Evolutionary conservation across 306 rosid species (phyloP).

Genomic region (Senna siamea): DNA sequence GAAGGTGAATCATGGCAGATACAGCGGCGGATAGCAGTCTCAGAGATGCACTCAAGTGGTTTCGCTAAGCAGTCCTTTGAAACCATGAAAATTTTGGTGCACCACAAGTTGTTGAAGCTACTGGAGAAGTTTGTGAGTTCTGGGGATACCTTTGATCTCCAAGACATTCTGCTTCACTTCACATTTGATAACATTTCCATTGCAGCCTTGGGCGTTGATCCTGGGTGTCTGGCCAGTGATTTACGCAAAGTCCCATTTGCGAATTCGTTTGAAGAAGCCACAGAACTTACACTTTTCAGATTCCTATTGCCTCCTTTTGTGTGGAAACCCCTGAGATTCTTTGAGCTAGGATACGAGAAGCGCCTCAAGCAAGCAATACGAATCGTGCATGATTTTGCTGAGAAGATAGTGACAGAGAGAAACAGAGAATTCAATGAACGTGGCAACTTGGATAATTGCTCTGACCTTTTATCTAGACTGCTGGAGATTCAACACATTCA

Average conservation of each 20-base stretch:
- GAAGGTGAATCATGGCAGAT: conserved; percentile 47
- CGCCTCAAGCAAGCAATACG: conserved; percentile 19
- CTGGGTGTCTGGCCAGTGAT: no score
- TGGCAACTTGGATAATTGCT: conserved; percentile 23
- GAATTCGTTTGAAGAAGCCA: no score
- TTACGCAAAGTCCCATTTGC: no score
- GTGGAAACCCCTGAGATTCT: no score
- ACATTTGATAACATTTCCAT: no score
- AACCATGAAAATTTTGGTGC: conserved; percentile 45
- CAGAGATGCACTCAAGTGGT: conserved; percentile 45
- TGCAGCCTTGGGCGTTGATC: no score
- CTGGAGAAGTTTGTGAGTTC: no score
- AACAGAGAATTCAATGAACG: conserved; percentile 25
- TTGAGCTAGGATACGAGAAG: conserved; percentile 22
- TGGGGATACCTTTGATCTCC: no score
- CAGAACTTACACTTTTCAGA: no score
- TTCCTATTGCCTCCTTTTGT: no score
- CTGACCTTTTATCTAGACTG: conserved; percentile 48
- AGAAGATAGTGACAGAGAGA: conserved; percentile 26
- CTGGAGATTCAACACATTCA: not conserved
- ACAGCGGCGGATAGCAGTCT: conserved; percentile 45
- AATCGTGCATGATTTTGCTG: conserved; percentile 43
- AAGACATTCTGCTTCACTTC: no score
- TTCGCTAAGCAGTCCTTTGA: conserved; percentile 34
- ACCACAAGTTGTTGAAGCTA: conserved; percentile 40